Base-by-base conservation (phyloP, 73 alveolate species). In the Paramecium tetraurelia region DNA sequence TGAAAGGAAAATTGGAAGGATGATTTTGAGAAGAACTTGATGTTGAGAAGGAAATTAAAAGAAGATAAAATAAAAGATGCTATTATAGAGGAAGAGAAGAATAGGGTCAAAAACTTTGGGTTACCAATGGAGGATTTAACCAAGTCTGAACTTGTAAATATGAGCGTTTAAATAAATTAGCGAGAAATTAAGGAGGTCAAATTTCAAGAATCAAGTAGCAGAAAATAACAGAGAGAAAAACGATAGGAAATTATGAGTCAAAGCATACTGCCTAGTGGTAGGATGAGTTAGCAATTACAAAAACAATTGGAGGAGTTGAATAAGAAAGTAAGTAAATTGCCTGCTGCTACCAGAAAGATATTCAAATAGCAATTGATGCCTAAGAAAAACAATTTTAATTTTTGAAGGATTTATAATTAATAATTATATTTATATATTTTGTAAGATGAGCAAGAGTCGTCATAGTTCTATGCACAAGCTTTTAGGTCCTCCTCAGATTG, bases 1-100 rank as follows among this genome's bases (percentile, higher is more conserved):
- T 48, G 21, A 20, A 59, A 59, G 86, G 86, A 71, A 36, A 71
- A 36, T 16, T 71, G 86, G 86, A 71, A 71, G 57, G 86, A 71
- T 71, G 86, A 71, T 71, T 71, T 71, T 71, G 86, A 29, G 33
- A 71, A 9, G 59, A 71, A 71, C 29, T n/a, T 29, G 57, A 71
- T 71, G 86, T 33, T 71, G 9, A 71, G 86, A 33, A 71, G 12
- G 57, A 71, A 33, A 14, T 71, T 71, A 31, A 71, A 31, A 31
- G 86, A 75, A 33, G 87, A 75, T 3, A 75, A 75, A 35, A n/a
- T 11, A 35, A 33, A 75, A 10, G 36, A 29, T 36, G 38, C 10
- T 4, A 12, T 12, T 35, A 75, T 75, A 29, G 87, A 75, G 31
- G 63, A 31, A 20, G 86, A 71, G 29, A 36, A 14, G 14, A 71